Evolutionary conservation across 2,329 filamentous ascomycete species (phyloP).

Genomic region (Penicillium sp.): DNA sequence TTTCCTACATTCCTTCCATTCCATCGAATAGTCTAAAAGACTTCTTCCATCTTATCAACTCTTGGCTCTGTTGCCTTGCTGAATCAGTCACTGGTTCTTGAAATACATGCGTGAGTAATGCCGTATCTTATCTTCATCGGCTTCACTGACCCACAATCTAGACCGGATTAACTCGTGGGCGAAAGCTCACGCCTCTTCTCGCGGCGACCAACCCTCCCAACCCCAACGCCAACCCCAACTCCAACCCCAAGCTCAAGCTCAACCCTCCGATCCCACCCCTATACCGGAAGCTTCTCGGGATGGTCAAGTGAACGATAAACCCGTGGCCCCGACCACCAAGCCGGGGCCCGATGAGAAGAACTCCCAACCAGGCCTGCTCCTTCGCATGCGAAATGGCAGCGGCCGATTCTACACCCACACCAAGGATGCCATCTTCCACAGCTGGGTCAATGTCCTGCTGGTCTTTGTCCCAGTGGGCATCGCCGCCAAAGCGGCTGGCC

Average conservation of each 20-base stretch:
- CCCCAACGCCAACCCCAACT: not conserved
- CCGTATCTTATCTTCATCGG: not conserved
- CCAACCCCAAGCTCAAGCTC: not conserved
- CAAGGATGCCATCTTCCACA: constrained; percentile 36
- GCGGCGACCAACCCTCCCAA: not conserved
- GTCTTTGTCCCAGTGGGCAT: constrained; percentile 46
- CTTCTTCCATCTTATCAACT: not conserved
- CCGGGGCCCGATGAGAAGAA: constrained; percentile 22
- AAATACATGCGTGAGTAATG: constrained; percentile 41
- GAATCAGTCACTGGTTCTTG: constrained; percentile 25
- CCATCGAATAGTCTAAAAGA: not conserved
- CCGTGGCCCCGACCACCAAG: not conserved
- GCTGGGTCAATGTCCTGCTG: constrained; percentile 47
- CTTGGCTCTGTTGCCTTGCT: constrained; percentile 19
- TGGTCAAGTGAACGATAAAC: constrained; percentile 31
- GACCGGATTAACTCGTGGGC: constrained; percentile 43
- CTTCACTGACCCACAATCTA: constrained; percentile 16
- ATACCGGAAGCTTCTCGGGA: constrained; percentile 17
- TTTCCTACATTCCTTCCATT: not conserved
- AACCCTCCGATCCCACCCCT: not conserved
- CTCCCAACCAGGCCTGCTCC: constrained; percentile 22
- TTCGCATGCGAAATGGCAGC: constrained; percentile 33
- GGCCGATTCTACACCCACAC: constrained; percentile 36
- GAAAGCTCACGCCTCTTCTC: constrained; percentile 40
- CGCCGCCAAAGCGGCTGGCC: constrained; percentile 35